phyloP scores from a whole-genome alignment of 2,329 filamentous ascomycete genomes.

The Epicoccum sorghinum region DNA sequence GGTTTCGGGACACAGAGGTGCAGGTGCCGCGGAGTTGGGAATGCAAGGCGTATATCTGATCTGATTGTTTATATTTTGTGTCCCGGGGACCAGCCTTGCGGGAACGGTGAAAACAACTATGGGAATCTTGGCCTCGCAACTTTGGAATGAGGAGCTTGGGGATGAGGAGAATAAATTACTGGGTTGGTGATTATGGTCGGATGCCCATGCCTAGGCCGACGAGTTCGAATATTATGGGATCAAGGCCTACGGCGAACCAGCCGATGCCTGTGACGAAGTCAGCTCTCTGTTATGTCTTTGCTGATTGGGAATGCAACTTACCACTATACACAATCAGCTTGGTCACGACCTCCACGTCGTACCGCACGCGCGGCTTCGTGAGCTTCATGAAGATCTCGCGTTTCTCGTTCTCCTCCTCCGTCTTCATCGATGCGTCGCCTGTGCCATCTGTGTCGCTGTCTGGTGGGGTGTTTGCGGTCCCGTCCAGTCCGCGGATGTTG shows the following conservation, averaged over 20 bases:
- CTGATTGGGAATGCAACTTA: conserved; percentile 50
- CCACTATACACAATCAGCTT: conserved; percentile 95
- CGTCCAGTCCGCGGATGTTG: conserved; percentile 40
- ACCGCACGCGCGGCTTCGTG: conserved; percentile 85
- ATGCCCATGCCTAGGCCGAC: conserved; percentile 55
- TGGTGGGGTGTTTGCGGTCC: conserved; percentile 28
- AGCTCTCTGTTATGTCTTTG: not conserved
- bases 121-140: not conserved
- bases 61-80: too few relatives aligned
- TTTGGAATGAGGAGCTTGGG: not conserved
- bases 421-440: conserved; percentile 28
- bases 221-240: conserved; percentile 73
- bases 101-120: not conserved
- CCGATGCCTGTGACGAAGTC: conserved; percentile 69
- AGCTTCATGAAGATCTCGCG: conserved; percentile 81
- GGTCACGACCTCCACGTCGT: conserved; percentile 98
- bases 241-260: conserved; percentile 78
- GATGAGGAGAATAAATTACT: too few relatives aligned
- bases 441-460: conserved; percentile 42
- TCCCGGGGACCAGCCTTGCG: too few relatives aligned
- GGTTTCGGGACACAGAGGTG: too few relatives aligned
- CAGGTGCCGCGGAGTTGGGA: too few relatives aligned
- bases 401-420: conserved; percentile 47
- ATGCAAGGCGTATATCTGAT: too few relatives aligned
- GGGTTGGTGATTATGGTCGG: conserved; percentile 6